Conservation (phyloP, 441 rosid species). For the California macrophylla region DNA sequence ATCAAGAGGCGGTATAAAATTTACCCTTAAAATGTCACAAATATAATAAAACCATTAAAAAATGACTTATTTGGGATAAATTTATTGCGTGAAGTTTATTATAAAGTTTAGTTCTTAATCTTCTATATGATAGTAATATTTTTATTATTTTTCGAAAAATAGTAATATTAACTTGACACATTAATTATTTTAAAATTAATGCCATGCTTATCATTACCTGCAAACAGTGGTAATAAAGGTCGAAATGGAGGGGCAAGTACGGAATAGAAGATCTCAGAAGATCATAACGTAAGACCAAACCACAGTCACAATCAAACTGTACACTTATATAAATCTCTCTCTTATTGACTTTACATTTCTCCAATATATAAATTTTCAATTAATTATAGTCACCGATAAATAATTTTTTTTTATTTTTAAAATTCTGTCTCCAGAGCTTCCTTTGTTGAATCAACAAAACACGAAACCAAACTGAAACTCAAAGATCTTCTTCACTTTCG, state of each 20-base stretch:
- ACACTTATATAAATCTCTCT: constrained; percentile 6
- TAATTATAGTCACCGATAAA: constrained; percentile 10
- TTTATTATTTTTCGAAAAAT: too few species aligned
- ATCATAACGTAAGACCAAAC: constrained; percentile 34
- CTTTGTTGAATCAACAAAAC: constrained; percentile 33
- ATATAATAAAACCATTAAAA: too few species aligned
- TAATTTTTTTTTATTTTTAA: constrained; percentile 20
- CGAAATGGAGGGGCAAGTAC: not conserved
- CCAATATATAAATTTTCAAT: not conserved
- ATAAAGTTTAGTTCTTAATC: too few species aligned
- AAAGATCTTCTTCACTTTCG: constrained; percentile 1
- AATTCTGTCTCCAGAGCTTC: constrained; percentile 24
- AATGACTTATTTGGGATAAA: too few species aligned
- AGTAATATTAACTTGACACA: too few species aligned
- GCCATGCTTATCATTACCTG: too few species aligned
- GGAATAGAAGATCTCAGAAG: not conserved
- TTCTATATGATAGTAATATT: too few species aligned
- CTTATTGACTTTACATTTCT: constrained; percentile 29
- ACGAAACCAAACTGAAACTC: constrained; percentile 23
- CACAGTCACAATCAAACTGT: constrained; percentile 29
- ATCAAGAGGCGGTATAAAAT: too few species aligned
- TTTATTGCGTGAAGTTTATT: too few species aligned
- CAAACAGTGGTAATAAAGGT: constrained; percentile 3
- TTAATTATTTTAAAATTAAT: too few species aligned
- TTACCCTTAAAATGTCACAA: too few species aligned